Percentiles rank a stretch among this genome's conserved stretches.
phyloP scores from a whole-genome alignment of 108 stramenopile species.

The Pseudonitzschia delicatissima region DNA sequence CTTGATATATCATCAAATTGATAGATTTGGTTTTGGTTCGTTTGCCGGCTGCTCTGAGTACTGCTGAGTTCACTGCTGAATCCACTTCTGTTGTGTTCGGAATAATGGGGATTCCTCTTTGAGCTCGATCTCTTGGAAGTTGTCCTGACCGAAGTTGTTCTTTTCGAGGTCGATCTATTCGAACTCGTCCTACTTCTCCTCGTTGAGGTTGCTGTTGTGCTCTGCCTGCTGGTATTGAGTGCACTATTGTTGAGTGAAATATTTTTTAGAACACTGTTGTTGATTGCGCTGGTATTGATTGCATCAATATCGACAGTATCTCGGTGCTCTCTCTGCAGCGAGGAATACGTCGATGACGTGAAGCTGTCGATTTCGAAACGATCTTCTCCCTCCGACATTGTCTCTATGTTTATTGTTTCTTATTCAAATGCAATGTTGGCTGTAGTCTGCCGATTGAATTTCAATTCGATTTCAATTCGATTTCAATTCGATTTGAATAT shows the following conservation, averaged over 20 bases:
- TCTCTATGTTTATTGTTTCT: too few species aligned
- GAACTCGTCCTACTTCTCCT: not conserved
- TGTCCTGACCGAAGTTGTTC: not conserved
- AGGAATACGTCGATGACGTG: not conserved
- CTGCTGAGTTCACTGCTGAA: not conserved
- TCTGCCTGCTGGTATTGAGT: not conserved
- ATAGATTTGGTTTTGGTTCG: not conserved
- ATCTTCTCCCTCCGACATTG: not conserved
- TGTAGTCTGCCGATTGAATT: too few species aligned
- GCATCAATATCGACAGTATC: not conserved
- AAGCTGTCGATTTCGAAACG: not conserved
- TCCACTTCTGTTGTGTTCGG: not conserved
- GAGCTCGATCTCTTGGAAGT: not conserved
- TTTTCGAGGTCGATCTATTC: not conserved
- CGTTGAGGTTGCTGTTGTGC: not conserved
- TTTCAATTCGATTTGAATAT: too few species aligned
- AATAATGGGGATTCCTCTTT: not conserved
- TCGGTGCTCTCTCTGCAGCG: not conserved
- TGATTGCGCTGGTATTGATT: not conserved
- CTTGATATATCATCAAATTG: not conserved
- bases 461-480: too few species aligned
- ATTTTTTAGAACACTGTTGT: not conserved
- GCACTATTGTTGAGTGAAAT: not conserved
- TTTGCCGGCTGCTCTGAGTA: not conserved
- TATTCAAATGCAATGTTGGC: too few species aligned